These are phyloP conservation scores for Filobasidium floriforme DNA, from an alignment of 768 basidiomycete genomes.

Conservation along the genomic window DNA sequence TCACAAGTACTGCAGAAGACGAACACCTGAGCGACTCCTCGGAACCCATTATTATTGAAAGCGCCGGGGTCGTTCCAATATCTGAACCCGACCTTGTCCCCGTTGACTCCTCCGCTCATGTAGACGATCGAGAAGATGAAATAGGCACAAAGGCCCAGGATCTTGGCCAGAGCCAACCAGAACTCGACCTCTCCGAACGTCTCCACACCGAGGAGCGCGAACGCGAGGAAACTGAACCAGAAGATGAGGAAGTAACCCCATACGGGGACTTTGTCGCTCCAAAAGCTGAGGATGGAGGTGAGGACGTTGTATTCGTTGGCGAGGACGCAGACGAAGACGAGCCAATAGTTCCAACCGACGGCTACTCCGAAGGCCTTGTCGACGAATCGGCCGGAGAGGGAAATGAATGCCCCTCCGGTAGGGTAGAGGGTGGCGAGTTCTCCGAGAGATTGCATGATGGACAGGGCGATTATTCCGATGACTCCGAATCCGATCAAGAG, in stretches of 20 bases:
- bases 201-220: not conserved
- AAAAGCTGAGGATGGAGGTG: not conserved
- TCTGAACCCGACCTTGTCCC: conserved; percentile 11
- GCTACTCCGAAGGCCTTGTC: conserved; percentile 29
- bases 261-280: not conserved
- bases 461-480: not conserved
- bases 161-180: not conserved
- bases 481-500: not conserved
- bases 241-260: conserved; percentile 22
- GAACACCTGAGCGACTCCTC: conserved; percentile 14
- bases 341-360: conserved; percentile 21
- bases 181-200: not conserved
- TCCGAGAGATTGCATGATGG: not conserved
- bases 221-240: not conserved
- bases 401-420: conserved; percentile 27
- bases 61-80: conserved; percentile 20
- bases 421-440: conserved; percentile 26
- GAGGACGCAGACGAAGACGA: not conserved
- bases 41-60: conserved; percentile 18
- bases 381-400: conserved; percentile 24
- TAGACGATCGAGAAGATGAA: conserved; percentile 20
- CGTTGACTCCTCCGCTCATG: conserved; percentile 15
- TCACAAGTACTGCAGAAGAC: conserved; percentile 17
- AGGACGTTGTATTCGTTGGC: not conserved
- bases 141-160: not conserved